Conservation (phyloP, 192 early-diverging fungal species). For the Backusella luteola region DNA sequence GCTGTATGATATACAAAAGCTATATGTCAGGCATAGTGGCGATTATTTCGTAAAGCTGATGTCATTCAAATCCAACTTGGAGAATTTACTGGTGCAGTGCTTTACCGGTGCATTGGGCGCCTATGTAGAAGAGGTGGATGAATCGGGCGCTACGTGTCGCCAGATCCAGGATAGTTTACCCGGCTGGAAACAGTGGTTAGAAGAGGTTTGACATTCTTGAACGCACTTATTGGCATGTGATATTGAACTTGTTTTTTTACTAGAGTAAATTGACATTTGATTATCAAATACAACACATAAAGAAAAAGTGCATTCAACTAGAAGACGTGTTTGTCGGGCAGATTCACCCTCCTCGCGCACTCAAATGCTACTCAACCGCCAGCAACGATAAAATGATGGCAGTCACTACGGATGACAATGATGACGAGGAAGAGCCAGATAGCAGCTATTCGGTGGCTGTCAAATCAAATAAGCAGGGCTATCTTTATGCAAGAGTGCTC, state of each 20-base stretch:
- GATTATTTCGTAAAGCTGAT: constrained; percentile 57
- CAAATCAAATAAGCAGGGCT: constrained; percentile 59
- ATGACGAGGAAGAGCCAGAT: neutral
- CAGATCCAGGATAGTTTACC: constrained; percentile 35
- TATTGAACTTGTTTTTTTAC: neutral
- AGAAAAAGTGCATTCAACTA: constrained; percentile 23
- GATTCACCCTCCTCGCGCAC: constrained; percentile 18
- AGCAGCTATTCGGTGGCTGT: neutral
- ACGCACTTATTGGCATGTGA: neutral
- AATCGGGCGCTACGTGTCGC: constrained; percentile 30
- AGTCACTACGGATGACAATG: neutral
- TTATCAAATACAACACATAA: constrained; percentile 28
- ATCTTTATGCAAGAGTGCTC: constrained; percentile 48
- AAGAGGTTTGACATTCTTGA: constrained; percentile 23
- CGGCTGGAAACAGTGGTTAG: constrained; percentile 36
- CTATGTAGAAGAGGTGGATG: constrained; percentile 43
- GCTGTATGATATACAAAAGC: constrained; percentile 63
- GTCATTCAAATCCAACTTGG: constrained; percentile 50
- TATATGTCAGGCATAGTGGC: constrained; percentile 53
- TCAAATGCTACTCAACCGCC: constrained; percentile 20
- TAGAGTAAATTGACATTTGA: constrained; percentile 36
- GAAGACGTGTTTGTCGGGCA: constrained; percentile 28
- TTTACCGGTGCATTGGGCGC: constrained; percentile 44
- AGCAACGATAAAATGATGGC: constrained; percentile 20
- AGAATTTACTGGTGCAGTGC: constrained; percentile 46